phyloP scores from a whole-genome alignment of 345 rosid species.

The Populus davidiana region DNA sequence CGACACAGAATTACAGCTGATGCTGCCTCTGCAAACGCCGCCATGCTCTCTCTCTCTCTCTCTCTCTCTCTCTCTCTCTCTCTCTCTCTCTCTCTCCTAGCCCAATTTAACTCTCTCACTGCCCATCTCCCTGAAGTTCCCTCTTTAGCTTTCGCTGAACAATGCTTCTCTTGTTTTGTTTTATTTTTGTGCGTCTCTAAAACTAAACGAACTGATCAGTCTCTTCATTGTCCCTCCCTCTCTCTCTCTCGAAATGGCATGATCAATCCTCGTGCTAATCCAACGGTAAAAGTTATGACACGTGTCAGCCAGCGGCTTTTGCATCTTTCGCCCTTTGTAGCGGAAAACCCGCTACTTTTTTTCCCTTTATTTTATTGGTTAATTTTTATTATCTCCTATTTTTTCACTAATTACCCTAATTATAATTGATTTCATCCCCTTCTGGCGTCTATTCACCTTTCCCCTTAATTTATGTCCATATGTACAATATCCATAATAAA shows the following conservation, averaged over 20 bases:
- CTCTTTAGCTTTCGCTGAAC: conserved; percentile 17
- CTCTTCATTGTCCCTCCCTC: conserved; percentile 12
- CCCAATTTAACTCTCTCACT: conserved; percentile 36
- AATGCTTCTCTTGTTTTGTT: conserved; percentile 16
- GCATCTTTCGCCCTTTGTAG: conserved; percentile 30
- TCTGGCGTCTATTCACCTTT: no score
- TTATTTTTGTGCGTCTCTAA: conserved; percentile 9
- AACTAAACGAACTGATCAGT: conserved; percentile 9
- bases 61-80: conserved; percentile 41
- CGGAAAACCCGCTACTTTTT: conserved; percentile 48
- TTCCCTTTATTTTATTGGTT: no score
- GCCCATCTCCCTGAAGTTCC: conserved; percentile 23
- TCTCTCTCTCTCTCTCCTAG: conserved; percentile 35
- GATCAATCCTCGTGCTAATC: conserved; percentile 27
- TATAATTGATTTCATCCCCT: no score
- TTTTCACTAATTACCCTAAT: no score
- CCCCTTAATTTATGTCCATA: no score
- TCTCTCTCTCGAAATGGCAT: neutral
- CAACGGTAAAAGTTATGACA: conserved; percentile 19
- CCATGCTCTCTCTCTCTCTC: conserved; percentile 43
- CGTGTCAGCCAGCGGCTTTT: conserved; percentile 26
- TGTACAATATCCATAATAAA: no score
- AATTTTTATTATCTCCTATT: neutral
- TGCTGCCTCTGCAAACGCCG: conserved; percentile 66
- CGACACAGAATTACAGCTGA: conserved; percentile 37